These are phyloP conservation scores for Cyclostephanos invisitatus DNA, from an alignment of 108 stramenopile species.

Conservation along the genomic window DNA sequence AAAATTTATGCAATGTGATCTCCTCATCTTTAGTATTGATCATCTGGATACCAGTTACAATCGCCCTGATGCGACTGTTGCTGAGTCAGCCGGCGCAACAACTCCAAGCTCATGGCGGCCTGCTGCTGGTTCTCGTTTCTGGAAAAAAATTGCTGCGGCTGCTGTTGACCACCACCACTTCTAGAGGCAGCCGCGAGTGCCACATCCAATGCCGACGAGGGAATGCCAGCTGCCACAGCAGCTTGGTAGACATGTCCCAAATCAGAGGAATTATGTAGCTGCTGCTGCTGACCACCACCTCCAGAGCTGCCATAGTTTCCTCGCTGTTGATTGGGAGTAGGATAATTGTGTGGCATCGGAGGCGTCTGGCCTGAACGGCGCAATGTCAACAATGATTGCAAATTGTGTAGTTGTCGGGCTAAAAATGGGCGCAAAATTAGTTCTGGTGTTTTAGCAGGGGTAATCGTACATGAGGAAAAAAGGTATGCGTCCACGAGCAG, in stretches of 20 bases:
- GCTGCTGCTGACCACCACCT: conserved; percentile 10
- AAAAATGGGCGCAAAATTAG: background rate
- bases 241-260: conserved; percentile 36
- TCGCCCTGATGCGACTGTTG: conserved; percentile 33
- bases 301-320: conserved; percentile 9
- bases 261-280: conserved; percentile 15
- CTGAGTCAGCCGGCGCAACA: conserved; percentile 22
- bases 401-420: conserved; percentile 29
- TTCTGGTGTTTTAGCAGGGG: background rate
- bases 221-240: conserved; percentile 31
- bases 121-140: conserved; percentile 15
- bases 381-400: conserved; percentile 28
- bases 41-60: conserved; percentile 24
- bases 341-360: conserved; percentile 1
- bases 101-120: conserved; percentile 18
- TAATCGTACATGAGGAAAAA: background rate
- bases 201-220: conserved; percentile 24
- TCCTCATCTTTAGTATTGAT: conserved; percentile 27
- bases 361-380: conserved; percentile 21
- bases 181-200: conserved; percentile 12
- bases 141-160: conserved; percentile 11
- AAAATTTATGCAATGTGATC: no score
- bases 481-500: conserved; percentile 5
- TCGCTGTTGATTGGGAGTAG: conserved; percentile 4
- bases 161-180: conserved; percentile 15